phyloP scores from a whole-genome alignment of 306 rosid genomes.

The Prunus kanzakura region DNA sequence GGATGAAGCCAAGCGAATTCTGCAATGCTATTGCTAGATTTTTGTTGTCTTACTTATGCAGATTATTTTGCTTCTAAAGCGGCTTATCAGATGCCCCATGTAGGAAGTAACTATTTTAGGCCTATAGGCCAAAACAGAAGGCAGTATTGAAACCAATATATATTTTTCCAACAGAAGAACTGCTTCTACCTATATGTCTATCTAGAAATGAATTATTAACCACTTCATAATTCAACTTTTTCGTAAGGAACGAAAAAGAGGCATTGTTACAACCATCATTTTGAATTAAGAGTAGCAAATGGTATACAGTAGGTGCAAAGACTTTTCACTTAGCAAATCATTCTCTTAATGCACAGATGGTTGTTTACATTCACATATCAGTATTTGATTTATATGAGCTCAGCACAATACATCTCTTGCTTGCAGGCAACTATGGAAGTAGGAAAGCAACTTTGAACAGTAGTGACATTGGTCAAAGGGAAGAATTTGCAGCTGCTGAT shows the following conservation, averaged over 20 bases:
- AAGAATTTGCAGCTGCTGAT: conserved; percentile 31
- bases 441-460: conserved; percentile 5
- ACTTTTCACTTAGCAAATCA: background rate
- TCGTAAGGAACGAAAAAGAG: no score
- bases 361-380: background rate
- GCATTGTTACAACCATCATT: no score
- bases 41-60: background rate
- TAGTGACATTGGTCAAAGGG: conserved; percentile 16
- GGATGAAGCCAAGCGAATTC: background rate
- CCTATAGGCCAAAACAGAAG: no score
- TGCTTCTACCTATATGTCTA: no score
- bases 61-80: background rate
- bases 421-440: conserved; percentile 30
- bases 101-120: no score
- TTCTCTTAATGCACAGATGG: background rate
- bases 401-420: background rate
- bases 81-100: no score
- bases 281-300: background rate
- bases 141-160: no score
- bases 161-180: no score
- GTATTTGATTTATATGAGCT: background rate
- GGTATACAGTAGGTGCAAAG: no score
- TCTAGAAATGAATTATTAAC: no score
- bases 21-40: background rate
- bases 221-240: no score